Conservation (phyloP, 192 early-diverging fungal genomes). For the Hyaloraphidium curvatum region DNA sequence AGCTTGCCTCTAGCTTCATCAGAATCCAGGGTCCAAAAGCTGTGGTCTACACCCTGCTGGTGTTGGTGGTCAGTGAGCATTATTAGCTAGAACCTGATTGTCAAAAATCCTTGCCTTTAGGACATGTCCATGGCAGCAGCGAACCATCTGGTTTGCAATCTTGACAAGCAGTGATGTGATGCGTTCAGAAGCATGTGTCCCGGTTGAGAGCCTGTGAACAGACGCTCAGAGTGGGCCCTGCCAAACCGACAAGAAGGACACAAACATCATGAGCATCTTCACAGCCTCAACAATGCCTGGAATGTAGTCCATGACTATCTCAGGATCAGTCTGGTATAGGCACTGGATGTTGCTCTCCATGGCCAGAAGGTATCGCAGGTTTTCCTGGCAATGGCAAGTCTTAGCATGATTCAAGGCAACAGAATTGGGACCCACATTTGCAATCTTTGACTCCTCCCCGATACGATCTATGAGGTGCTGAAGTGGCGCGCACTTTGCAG, state of each 20-base stretch:
- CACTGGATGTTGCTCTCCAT: constrained; percentile 46
- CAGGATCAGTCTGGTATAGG: constrained; percentile 34
- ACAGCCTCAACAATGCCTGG: constrained; percentile 46
- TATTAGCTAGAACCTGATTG: too few species aligned
- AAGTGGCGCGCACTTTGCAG: too few species aligned
- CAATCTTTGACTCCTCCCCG: too few species aligned
- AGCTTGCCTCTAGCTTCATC: too few species aligned
- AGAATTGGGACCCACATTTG: too few species aligned
- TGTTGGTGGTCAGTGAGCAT: too few species aligned
- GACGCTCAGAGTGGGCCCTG: background rate
- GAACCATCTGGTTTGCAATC: constrained; percentile 51
- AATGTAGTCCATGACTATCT: constrained; percentile 43
- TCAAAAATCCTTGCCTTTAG: too few species aligned
- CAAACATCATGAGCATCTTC: constrained; percentile 39
- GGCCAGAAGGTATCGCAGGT: constrained; percentile 46
- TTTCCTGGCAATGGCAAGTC: constrained; percentile 28
- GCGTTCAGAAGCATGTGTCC: constrained; percentile 45
- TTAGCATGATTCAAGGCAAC: too few species aligned
- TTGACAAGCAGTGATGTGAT: constrained; percentile 50
- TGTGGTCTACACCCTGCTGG: too few species aligned
- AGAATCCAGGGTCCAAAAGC: too few species aligned
- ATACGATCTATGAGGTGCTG: too few species aligned
- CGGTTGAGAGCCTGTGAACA: constrained; percentile 29
- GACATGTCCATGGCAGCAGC: constrained; percentile 43
- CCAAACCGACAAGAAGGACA: background rate